A percentile compares a stretch with the other conserved stretches of the same genome.
Conservation (phyloP, 306 rosid species). For the Oemleria cerasiformis region DNA sequence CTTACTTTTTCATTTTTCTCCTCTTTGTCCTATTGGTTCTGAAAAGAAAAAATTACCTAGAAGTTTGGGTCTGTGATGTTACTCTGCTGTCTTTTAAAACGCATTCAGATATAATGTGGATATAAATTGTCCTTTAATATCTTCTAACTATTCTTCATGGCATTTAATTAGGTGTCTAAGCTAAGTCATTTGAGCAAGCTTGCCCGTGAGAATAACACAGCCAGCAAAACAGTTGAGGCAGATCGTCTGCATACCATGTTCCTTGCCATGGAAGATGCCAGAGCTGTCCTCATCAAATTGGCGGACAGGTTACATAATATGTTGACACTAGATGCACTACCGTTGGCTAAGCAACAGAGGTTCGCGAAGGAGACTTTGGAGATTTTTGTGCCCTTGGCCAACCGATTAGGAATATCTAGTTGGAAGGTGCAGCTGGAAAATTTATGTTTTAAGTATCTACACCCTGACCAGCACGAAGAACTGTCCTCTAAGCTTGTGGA, state of each 20-base stretch:
- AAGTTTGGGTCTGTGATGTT: not conserved
- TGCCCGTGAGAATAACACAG: slow-evolving; percentile 86
- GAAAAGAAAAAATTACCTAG: too few species aligned
- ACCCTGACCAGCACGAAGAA: slow-evolving; percentile 64
- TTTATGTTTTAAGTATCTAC: slow-evolving; percentile 82
- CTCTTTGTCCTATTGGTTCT: too few species aligned
- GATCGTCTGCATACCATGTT: slow-evolving; percentile 97
- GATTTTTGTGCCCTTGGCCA: slow-evolving; percentile 94
- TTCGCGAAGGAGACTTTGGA: slow-evolving; percentile 98
- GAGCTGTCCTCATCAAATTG: slow-evolving; percentile 91
- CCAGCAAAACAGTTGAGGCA: slow-evolving; percentile 76
- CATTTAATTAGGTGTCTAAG: slow-evolving; percentile 69
- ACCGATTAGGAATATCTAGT: slow-evolving; percentile 82
- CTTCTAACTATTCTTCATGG: slow-evolving; percentile 27
- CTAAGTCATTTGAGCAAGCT: slow-evolving; percentile 93
- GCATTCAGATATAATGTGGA: not conserved
- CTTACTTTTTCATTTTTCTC: too few species aligned
- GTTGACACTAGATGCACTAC: slow-evolving; percentile 83
- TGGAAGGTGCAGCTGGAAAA: slow-evolving; percentile 94
- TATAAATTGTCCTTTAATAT: not conserved
- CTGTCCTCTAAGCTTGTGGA: slow-evolving; percentile 75
- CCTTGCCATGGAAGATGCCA: slow-evolving; percentile 97
- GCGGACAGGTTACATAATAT: slow-evolving; percentile 95
- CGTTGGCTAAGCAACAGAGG: slow-evolving; percentile 68
- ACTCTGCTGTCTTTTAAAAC: not conserved